A percentile compares a stretch with the other conserved stretches of the same genome.
Evolutionary conservation across 352 stramenopile species (phyloP).

Genomic region (Globisporangium uncinulatum): DNA sequence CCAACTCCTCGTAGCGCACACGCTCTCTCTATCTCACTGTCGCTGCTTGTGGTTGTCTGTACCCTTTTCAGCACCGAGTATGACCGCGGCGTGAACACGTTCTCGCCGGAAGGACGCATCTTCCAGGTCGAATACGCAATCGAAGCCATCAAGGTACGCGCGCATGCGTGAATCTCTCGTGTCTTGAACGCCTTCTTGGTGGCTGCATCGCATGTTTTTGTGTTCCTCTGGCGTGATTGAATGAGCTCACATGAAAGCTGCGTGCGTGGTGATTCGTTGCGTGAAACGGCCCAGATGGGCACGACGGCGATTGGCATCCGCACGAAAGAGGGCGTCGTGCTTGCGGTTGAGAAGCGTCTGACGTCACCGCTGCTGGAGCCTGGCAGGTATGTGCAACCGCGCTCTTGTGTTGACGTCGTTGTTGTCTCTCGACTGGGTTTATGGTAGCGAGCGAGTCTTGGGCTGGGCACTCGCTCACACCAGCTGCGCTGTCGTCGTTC

Average conservation of each 20-base stretch:
- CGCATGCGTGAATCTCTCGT: neutral
- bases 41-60: neutral
- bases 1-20: neutral
- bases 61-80: conserved; percentile 91
- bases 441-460: neutral
- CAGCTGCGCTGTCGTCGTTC: neutral
- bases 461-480: neutral
- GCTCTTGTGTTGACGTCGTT: neutral
- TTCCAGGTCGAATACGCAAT: conserved; percentile 99
- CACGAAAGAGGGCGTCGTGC: conserved; percentile 96
- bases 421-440: neutral
- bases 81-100: conserved; percentile 99
- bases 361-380: conserved; percentile 95
- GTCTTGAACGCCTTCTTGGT: neutral
- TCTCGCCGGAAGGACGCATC: conserved; percentile 98
- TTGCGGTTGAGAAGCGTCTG: conserved; percentile 98
- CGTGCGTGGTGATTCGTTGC: neutral
- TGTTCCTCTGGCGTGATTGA: too few relatives aligned
- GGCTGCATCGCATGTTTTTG: neutral
- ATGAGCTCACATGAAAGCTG: too few relatives aligned
- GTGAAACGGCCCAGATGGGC: conserved; percentile 75
- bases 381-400: conserved; percentile 41
- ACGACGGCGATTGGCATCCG: conserved; percentile 98
- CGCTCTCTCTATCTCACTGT: neutral
- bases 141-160: conserved; percentile 94